These are phyloP conservation scores for Antitrichia curtipendula DNA, from an alignment of 225 moss, liverwort and hornwort species.

Conservation along the genomic window DNA sequence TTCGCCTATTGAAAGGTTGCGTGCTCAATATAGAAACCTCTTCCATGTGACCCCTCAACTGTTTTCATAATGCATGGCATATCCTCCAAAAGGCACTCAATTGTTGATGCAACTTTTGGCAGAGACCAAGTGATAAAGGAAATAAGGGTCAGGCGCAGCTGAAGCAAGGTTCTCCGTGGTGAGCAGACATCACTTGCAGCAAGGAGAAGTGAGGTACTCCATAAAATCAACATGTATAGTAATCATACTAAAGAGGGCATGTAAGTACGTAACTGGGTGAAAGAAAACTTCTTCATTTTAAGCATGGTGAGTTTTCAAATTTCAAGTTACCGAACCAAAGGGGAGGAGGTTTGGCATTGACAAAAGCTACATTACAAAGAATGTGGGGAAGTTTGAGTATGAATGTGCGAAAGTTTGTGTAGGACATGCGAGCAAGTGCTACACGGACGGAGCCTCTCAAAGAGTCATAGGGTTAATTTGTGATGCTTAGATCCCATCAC, in stretches of 20 bases:
- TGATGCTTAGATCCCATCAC: not conserved
- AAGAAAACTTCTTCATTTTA: not conserved
- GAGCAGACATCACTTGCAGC: not conserved
- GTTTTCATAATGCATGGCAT: not conserved
- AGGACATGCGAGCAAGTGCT: no score
- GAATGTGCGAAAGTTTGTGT: not conserved
- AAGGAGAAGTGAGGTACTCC: not conserved
- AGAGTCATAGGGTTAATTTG: not conserved
- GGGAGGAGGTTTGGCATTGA: not conserved
- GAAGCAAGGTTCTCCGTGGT: not conserved
- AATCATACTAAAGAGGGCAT: no score
- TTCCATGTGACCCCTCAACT: conserved; percentile 4
- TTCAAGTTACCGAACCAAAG: not conserved
- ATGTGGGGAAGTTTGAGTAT: not conserved
- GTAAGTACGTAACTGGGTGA: not conserved
- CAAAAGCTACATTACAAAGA: not conserved
- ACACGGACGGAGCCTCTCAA: no score
- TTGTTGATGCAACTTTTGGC: not conserved
- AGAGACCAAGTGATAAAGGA: not conserved
- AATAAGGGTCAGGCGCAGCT: not conserved
- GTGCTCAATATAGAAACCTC: conserved; percentile 2
- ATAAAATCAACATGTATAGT: not conserved
- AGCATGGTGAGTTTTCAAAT: not conserved
- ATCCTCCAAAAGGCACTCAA: not conserved
- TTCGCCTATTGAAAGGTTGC: not conserved